A percentile compares a stretch with the other conserved stretches of the same genome.
Evolutionary conservation across 495 filamentous ascomycete genomes (phyloP).

Genomic region (Terfezia claveryi): DNA sequence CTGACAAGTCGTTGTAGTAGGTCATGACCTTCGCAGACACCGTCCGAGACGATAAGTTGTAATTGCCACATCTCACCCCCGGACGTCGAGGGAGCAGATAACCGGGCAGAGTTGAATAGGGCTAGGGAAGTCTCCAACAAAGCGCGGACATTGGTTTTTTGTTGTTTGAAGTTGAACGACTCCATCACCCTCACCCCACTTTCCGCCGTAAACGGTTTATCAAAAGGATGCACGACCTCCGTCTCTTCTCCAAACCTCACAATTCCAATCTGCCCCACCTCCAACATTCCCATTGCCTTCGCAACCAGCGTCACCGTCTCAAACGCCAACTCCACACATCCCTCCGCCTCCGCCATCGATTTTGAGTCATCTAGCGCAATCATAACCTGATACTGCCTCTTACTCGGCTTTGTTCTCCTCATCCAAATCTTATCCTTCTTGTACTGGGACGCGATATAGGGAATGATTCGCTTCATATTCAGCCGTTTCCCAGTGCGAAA

Average conservation of each 20-base stretch:
- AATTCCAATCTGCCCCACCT: slow-evolving; percentile 75
- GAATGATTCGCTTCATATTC: slow-evolving; percentile 97
- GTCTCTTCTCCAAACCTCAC: slow-evolving; percentile 73
- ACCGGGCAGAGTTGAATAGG: slow-evolving; percentile 56
- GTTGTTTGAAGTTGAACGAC: slow-evolving; percentile 68
- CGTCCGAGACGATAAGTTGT: slow-evolving; percentile 77
- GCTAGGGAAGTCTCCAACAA: slow-evolving; percentile 55
- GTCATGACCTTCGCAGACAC: slow-evolving; percentile 78
- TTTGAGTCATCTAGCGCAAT: slow-evolving; percentile 91
- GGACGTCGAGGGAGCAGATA: slow-evolving; percentile 29
- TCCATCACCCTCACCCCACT: slow-evolving; percentile 62
- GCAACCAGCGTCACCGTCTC: slow-evolving; percentile 79
- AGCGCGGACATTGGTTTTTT: slow-evolving; percentile 59
- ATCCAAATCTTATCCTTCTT: slow-evolving; percentile 99
- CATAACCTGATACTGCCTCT: slow-evolving; percentile 89
- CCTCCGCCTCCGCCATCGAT: slow-evolving; percentile 44
- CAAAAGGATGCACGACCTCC: slow-evolving; percentile 73
- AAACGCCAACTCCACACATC: slow-evolving; percentile 47
- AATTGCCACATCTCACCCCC: slow-evolving; percentile 89
- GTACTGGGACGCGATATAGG: slow-evolving; percentile 90
- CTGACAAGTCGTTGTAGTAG: slow-evolving; percentile 56
- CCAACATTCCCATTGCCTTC: slow-evolving; percentile 67
- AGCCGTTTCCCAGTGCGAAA: slow-evolving; percentile 95
- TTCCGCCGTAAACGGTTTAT: slow-evolving; percentile 59
- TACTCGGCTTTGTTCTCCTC: slow-evolving; percentile 70